Percentiles rank a stretch among this genome's conserved stretches.
phyloP scores from a whole-genome alignment of 2,329 filamentous ascomycete species.

The Trichophyton rubrum region DNA sequence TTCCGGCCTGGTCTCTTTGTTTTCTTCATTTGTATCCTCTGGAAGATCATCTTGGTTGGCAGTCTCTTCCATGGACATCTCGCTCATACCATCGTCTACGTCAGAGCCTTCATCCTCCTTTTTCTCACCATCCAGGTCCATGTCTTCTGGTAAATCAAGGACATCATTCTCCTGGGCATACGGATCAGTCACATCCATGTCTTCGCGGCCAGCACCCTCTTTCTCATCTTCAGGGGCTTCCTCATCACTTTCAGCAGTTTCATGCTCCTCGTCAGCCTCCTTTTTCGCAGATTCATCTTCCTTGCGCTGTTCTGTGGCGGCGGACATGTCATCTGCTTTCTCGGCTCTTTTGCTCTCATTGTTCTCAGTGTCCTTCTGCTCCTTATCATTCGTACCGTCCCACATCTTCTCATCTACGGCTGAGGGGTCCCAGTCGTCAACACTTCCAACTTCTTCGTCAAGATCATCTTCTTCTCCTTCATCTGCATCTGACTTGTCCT shows the following conservation, averaged over 20 bases:
- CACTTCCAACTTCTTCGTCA: slow-evolving; percentile 80
- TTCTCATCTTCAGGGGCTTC: slow-evolving; percentile 46
- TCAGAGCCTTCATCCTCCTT: slow-evolving; percentile 42
- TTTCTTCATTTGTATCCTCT: slow-evolving; percentile 13
- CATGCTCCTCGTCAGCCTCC: slow-evolving; percentile 38
- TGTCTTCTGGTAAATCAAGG: slow-evolving; percentile 73
- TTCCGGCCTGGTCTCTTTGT: slow-evolving; percentile 17
- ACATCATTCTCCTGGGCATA: slow-evolving; percentile 71
- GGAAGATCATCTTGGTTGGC: slow-evolving; percentile 24
- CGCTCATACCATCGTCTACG: slow-evolving; percentile 35
- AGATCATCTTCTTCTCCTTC: slow-evolving; percentile 55
- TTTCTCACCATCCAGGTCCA: slow-evolving; percentile 62
- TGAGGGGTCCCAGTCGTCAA: slow-evolving; percentile 78
- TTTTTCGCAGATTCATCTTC: slow-evolving; percentile 46
- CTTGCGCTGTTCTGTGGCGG: slow-evolving; percentile 46
- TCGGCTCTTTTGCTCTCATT: slow-evolving; percentile 47
- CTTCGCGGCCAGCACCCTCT: slow-evolving; percentile 49
- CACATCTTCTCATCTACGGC: slow-evolving; percentile 98
- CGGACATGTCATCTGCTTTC: slow-evolving; percentile 46
- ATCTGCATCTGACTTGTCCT: slow-evolving; percentile 47
- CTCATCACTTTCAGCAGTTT: slow-evolving; percentile 19
- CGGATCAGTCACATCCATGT: slow-evolving; percentile 55
- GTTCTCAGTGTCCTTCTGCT: slow-evolving; percentile 56
- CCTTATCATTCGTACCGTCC: slow-evolving; percentile 63
- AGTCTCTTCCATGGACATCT: slow-evolving; percentile 33